phyloP scores from a whole-genome alignment of 2,329 filamentous ascomycete species.

The Clonostachys rosea region DNA sequence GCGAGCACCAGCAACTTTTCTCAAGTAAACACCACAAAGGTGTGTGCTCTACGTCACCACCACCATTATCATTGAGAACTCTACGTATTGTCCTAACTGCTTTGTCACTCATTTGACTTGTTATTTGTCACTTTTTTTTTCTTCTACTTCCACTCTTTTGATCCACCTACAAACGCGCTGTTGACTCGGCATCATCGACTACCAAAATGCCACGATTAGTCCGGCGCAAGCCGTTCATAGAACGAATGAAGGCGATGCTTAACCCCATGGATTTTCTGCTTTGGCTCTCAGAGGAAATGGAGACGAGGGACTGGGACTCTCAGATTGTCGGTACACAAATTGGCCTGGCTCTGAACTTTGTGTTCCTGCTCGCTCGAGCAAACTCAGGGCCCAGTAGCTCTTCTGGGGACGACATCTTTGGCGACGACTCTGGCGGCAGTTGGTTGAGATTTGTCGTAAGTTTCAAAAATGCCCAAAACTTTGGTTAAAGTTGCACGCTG shows the following conservation, averaged over 20 bases:
- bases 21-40: too few relatives aligned
- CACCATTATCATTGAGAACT: neutral
- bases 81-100: neutral
- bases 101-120: too few relatives aligned
- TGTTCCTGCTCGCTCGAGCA: constrained; percentile 78
- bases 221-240: constrained; percentile 70
- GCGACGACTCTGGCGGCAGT: constrained; percentile 58
- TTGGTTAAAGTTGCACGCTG: neutral
- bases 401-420: constrained; percentile 84
- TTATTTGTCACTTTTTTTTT: neutral
- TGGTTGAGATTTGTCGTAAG: constrained; percentile 58
- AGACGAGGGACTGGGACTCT: constrained; percentile 87
- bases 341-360: constrained; percentile 70
- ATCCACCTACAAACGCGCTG: neutral
- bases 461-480: constrained; percentile 5
- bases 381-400: constrained; percentile 56
- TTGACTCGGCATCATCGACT: neutral
- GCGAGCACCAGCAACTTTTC: too few relatives aligned
- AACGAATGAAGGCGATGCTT: constrained; percentile 76
- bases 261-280: constrained; percentile 88
- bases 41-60: neutral
- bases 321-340: constrained; percentile 71
- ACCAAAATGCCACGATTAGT: constrained; percentile 66
- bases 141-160: neutral
- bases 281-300: constrained; percentile 88